Base-by-base conservation (phyloP, 2,329 filamentous ascomycete genomes). In the Fusarium sulawesiense region DNA sequence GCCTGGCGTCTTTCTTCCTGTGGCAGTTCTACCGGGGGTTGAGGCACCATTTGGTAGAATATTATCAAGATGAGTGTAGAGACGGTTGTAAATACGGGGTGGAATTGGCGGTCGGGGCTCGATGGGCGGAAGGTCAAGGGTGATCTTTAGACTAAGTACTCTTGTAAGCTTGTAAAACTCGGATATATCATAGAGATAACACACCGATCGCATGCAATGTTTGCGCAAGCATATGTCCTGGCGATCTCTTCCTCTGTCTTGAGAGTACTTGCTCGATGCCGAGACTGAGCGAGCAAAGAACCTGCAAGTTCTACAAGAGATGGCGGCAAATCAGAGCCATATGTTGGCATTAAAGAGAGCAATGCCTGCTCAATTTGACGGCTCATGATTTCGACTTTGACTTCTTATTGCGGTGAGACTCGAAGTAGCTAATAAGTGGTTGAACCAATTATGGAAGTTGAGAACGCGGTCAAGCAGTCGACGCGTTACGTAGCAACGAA, bases 221-320 rank as follows among this genome's bases (percentile, higher is more conserved):
- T 91, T 16, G 93, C 92, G 78, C 94, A 97, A 6, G 91, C 92
- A 78, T 96, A 96, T 7, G 88, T 86, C 21, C 94, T 87, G n/a
- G 91, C 93, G 70, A 96, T 89, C 78, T 98, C 94, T 78, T 97
- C 94, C 59, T 97, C 93, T 5, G 90, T 86, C 77, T 94, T 97
- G 56, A 98, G 84, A 18, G 88, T 91, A 75, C 89, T 90, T 51
- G 93, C 93, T 74, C 89, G 90, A 76, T 90, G 89, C 34, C 93
- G 89, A 14, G 93, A 97, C 79, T 96, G 93, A 3, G 92, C 90
- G 46, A 97, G 87, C 9, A 97, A 83, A 11, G 91, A 93, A 54
- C 86, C 84, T 2, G 93, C 89, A 12, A 94, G 85, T 60, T 92
- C 88, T 60, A 93, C 80, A 7, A 97, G 88, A n/a, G 89, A 85